Conservation (phyloP, 306 rosid species). For the Castanopsis chinensis region DNA sequence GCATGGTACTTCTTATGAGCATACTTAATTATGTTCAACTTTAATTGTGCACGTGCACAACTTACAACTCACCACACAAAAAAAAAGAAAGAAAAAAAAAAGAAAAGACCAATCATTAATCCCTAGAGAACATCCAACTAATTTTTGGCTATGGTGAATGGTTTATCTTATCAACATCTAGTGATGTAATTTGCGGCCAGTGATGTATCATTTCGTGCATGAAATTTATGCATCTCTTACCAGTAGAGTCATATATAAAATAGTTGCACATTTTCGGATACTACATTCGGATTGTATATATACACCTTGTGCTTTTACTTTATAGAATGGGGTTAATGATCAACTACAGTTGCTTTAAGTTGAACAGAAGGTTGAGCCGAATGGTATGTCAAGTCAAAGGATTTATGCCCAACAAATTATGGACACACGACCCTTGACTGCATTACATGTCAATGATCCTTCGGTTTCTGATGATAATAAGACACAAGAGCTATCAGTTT, state of each 20-base stretch:
- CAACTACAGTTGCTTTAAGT: background rate
- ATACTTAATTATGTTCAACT: background rate
- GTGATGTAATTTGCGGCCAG: background rate
- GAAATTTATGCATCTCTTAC: background rate
- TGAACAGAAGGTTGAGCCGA: slow-evolving; percentile 29
- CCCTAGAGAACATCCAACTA: background rate
- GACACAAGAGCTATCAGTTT: slow-evolving; percentile 21
- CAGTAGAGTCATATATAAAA: too few relatives aligned
- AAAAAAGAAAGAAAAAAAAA: background rate
- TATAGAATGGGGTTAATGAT: background rate
- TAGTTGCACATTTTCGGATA: too few relatives aligned
- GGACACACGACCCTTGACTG: slow-evolving; percentile 11
- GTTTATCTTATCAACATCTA: background rate
- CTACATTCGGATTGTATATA: background rate
- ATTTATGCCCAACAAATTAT: slow-evolving; percentile 6
- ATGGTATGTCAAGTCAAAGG: slow-evolving; percentile 3
- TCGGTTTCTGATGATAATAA: slow-evolving; percentile 27
- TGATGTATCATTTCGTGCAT: background rate
- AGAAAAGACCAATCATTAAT: background rate
- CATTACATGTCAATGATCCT: slow-evolving; percentile 20
- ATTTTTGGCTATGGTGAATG: background rate
- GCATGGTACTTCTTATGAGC: background rate
- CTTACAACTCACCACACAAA: background rate
- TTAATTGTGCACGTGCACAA: background rate
- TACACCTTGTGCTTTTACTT: background rate